Percentiles rank a stretch among this genome's conserved stretches.
phyloP scores from a whole-genome alignment of 2,329 filamentous ascomycete species.

The Ophiocordyceps sinensis region DNA sequence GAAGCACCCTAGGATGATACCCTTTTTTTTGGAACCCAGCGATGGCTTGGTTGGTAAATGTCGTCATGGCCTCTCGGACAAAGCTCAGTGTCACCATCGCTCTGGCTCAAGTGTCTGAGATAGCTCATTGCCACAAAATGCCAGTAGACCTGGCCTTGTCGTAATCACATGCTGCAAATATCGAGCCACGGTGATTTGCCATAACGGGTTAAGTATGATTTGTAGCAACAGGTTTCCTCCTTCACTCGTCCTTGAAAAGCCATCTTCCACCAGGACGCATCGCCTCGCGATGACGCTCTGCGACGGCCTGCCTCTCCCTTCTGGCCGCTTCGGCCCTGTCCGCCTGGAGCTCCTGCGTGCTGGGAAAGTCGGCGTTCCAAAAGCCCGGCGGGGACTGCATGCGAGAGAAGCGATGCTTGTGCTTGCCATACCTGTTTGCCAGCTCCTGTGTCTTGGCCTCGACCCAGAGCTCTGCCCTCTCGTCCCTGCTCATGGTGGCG shows the following conservation, averaged over 20 bases:
- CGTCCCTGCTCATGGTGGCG: slow-evolving; percentile 39
- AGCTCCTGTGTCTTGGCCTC: slow-evolving; percentile 61
- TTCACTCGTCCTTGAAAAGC: slow-evolving; percentile 67
- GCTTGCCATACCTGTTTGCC: slow-evolving; percentile 62
- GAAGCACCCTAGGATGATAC: not conserved
- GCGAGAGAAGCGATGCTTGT: slow-evolving; percentile 60
- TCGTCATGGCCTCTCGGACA: no score
- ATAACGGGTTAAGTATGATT: no score
- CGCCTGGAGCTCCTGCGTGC: slow-evolving; percentile 61
- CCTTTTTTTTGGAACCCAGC: not conserved
- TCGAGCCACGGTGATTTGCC: no score
- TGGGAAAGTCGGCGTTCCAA: slow-evolving; percentile 82
- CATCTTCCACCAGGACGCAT: slow-evolving; percentile 63
- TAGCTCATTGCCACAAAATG: no score
- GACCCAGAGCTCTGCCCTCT: slow-evolving; percentile 53
- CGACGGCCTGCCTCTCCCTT: slow-evolving; percentile 48
- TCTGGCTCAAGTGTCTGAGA: no score
- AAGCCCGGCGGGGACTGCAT: slow-evolving; percentile 68
- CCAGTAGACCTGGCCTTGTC: no score
- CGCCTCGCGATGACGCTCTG: slow-evolving; percentile 67
- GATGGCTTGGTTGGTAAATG: no score
- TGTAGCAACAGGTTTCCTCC: not conserved
- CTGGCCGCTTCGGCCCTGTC: slow-evolving; percentile 52
- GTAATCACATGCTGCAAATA: no score
- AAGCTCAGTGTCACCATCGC: no score